A percentile compares a stretch with the other conserved stretches of the same genome.
These are phyloP conservation scores for Rugonectria rugulosa DNA, from an alignment of 2,329 filamentous ascomycete species.

Conservation along the genomic window DNA sequence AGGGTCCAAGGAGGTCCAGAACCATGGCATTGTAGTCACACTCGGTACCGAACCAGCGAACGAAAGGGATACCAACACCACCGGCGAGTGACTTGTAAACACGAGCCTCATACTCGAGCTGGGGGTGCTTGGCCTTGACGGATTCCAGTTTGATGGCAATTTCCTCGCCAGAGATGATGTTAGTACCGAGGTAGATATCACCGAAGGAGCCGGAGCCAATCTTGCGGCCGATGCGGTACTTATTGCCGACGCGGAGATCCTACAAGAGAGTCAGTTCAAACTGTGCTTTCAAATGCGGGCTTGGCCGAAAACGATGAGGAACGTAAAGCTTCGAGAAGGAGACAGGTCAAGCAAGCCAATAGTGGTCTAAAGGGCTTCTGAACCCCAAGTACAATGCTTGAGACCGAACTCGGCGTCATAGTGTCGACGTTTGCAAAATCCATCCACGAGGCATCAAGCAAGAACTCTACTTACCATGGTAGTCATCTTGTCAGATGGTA, in stretches of 20 bases:
- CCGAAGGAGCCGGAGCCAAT: conserved; percentile 98
- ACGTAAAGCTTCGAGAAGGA: not conserved
- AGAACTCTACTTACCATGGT: conserved; percentile 55
- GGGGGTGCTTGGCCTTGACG: conserved; percentile 99
- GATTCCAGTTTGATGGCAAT: conserved; percentile 99
- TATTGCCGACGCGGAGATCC: conserved; percentile 99
- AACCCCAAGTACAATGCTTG: too few relatives aligned
- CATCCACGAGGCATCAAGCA: too few relatives aligned
- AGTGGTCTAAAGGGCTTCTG: too few relatives aligned
- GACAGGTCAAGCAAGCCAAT: not conserved
- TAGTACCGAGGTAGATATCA: conserved; percentile 98
- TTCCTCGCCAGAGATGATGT: conserved; percentile 99
- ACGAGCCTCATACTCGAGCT: conserved; percentile 97
- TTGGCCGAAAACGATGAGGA: too few relatives aligned
- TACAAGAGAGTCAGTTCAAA: conserved; percentile 48
- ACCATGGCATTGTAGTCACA: conserved; percentile 99
- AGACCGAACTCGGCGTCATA: too few relatives aligned
- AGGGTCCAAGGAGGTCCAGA: conserved; percentile 92
- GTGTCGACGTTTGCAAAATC: too few relatives aligned
- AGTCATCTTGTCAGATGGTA: conserved; percentile 51
- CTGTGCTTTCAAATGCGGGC: not conserved
- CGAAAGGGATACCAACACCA: conserved; percentile 97
- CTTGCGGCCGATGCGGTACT: conserved; percentile 99
- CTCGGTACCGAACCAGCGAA: conserved; percentile 99
- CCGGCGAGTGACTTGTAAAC: conserved; percentile 91